These are phyloP conservation scores for Schoenoplectus triqueter DNA, from an alignment of 202 grass and related monocot species.

Conservation along the genomic window DNA sequence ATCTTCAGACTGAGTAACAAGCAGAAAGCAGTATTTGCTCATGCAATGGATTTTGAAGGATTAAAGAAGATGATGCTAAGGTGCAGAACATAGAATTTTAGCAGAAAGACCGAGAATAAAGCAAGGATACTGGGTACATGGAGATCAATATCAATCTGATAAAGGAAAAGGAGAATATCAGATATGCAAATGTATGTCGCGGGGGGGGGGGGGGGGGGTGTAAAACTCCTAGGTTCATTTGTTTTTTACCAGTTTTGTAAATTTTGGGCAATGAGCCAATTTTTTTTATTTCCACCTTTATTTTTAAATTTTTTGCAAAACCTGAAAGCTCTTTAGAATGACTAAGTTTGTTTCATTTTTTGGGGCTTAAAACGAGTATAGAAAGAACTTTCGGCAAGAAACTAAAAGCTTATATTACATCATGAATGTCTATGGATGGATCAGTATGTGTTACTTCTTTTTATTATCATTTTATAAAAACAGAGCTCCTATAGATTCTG, in stretches of 20 bases:
- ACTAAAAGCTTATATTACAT: background rate
- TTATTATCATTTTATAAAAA: too few species aligned
- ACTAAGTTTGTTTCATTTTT: background rate
- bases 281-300: background rate
- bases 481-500: too few species aligned
- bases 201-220: background rate
- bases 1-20: constrained; percentile 17
- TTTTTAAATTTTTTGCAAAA: background rate
- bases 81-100: constrained; percentile 29
- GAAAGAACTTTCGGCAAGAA: background rate
- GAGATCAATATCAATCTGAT: background rate
- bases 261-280: constrained; percentile 23
- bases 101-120: constrained; percentile 27
- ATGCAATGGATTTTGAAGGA: constrained; percentile 21
- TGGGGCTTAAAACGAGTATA: background rate
- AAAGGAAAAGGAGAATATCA: background rate
- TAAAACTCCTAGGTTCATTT: background rate
- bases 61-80: constrained; percentile 20
- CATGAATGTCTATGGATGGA: background rate
- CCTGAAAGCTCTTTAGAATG: background rate
- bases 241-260: background rate
- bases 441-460: background rate
- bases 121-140: constrained; percentile 14
- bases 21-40: constrained; percentile 26
- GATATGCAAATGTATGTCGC: background rate